Evolutionary conservation across 1,284 basidiomycete genomes (phyloP).

Genomic region (Cryptococcus sp.): DNA sequence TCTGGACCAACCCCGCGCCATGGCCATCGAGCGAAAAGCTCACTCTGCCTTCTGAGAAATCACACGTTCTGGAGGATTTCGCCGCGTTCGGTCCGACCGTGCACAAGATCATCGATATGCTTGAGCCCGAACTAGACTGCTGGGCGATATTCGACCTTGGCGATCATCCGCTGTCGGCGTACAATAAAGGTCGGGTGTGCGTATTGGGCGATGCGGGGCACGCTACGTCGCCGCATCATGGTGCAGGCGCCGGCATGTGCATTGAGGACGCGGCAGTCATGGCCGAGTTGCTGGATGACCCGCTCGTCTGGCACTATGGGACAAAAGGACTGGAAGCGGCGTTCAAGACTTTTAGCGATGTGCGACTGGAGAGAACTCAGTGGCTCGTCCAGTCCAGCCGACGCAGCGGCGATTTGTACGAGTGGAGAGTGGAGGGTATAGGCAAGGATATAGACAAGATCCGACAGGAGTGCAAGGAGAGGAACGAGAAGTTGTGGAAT

Average conservation of each 20-base stretch:
- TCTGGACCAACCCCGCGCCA: conserved; percentile 3
- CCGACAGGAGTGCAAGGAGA: conserved; percentile 10
- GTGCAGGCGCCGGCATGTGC: conserved; percentile 26
- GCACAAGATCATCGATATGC: conserved; percentile 5
- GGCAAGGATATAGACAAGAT: conserved; percentile 22
- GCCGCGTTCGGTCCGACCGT: background rate
- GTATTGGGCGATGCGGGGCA: conserved; percentile 25
- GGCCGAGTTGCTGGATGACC: conserved; percentile 11
- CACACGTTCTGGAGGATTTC: conserved; percentile 1
- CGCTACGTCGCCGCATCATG: conserved; percentile 27
- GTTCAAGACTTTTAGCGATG: conserved; percentile 15
- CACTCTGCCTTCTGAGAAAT: conserved; percentile 2
- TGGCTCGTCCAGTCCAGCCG: conserved; percentile 21
- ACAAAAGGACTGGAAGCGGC: background rate
- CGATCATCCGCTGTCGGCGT: conserved; percentile 13
- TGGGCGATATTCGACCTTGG: conserved; percentile 25
- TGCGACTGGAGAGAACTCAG: conserved; percentile 17
- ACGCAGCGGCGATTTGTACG: conserved; percentile 19
- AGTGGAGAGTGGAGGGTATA: conserved; percentile 16
- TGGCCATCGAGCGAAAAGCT: conserved; percentile 8
- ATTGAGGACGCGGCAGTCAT: conserved; percentile 25
- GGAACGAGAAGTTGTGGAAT: conserved; percentile 14
- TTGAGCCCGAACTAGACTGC: conserved; percentile 2
- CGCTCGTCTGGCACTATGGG: background rate
- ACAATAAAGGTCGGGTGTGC: conserved; percentile 12